Base-by-base conservation (phyloP, 805 yeast species). In the Myxozyma monticola region DNA sequence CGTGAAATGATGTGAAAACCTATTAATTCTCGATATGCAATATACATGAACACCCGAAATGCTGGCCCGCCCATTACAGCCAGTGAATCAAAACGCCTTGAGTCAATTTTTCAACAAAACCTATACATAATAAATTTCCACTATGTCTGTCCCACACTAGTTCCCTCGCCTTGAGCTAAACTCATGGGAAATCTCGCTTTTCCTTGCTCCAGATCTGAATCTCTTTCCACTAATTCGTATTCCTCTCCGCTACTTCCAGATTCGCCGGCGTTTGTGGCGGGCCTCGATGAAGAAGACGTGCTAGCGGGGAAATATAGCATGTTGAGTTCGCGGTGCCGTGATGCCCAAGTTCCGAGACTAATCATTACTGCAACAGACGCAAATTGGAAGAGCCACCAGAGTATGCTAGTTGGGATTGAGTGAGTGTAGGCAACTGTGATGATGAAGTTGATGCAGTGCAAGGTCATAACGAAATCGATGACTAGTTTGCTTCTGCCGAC, bases 391-490 rank as follows among this genome's bases (percentile, higher is more conserved):
- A 79, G 65, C 91, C 97, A 88, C 98, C 98, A 91, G 42, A 83
- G 72, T 4, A 85, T 56, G 29, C 82, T 79, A 14, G 71, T 70
- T 0, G 99, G 99, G 56, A 91, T 77, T 26, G 76, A 73, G 0
- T 80, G 77, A 1, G 87, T 75, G 56, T 80, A 81, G 0, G 79
- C 52, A 80, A 87, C 81, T 0, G 81, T 87, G 2, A 88, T 81
- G 2, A 81, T 45, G 21, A 91, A 68, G 68, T 91, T 84, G 43
- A 93, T 77, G 20, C 85, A 80, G 67, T 93, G 96, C 14, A 91
- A 80, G 0, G 99, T 93, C n/a, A 91, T 64, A 9, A 96, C 96
- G 71, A 93, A 91, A 69, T 91, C 99, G 85, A 96, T 85, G 0
- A 97, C 98, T 42, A 91, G 71, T 66, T 91, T 93, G 36, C 96